Percentiles rank a stretch among this genome's conserved stretches.
These are phyloP conservation scores for Taiozyma sp. DNA, from an alignment of 1,139 yeast genomes.

Conservation along the genomic window DNA sequence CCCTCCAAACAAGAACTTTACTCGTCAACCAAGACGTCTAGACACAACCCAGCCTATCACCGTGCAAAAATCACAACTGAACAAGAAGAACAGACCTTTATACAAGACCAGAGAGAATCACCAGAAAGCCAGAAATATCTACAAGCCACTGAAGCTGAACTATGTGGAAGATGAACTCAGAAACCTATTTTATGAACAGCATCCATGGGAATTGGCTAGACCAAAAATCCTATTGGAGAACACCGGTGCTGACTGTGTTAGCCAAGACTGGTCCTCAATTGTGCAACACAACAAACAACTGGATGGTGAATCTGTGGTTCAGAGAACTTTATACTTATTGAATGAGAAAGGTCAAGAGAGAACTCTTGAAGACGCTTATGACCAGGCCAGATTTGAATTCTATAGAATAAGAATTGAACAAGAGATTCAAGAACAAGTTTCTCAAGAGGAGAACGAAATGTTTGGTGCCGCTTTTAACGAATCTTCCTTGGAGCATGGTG, in stretches of 20 bases:
- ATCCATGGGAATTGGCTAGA: conserved; percentile 97
- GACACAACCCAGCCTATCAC: conserved; percentile 24
- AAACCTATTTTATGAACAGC: conserved; percentile 79
- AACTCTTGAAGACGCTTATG: conserved; percentile 66
- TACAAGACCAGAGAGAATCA: conserved; percentile 31
- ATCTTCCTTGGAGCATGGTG: conserved; percentile 61
- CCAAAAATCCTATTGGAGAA: conserved; percentile 87
- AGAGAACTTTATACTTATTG: conserved; percentile 75
- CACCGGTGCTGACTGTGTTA: conserved; percentile 47
- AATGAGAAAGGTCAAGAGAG: conserved; percentile 32
- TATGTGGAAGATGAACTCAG: conserved; percentile 84
- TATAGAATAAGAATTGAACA: conserved; percentile 81
- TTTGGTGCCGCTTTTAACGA: conserved; percentile 71
- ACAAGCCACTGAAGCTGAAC: conserved; percentile 43
- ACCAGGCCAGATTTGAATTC: conserved; percentile 82
- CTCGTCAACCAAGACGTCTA: conserved; percentile 40
- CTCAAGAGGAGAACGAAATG: conserved; percentile 83
- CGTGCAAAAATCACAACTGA: conserved; percentile 23
- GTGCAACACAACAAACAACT: conserved; percentile 68
- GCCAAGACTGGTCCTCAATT: conserved; percentile 73
- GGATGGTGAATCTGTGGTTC: conserved; percentile 94
- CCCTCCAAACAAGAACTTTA: conserved; percentile 69
- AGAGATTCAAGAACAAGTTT: conserved; percentile 70
- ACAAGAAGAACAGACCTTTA: conserved; percentile 26
- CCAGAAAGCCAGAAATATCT: conserved; percentile 30